Evolutionary conservation across 306 rosid genomes (phyloP).

Genomic region (Medicago ruthenica): DNA sequence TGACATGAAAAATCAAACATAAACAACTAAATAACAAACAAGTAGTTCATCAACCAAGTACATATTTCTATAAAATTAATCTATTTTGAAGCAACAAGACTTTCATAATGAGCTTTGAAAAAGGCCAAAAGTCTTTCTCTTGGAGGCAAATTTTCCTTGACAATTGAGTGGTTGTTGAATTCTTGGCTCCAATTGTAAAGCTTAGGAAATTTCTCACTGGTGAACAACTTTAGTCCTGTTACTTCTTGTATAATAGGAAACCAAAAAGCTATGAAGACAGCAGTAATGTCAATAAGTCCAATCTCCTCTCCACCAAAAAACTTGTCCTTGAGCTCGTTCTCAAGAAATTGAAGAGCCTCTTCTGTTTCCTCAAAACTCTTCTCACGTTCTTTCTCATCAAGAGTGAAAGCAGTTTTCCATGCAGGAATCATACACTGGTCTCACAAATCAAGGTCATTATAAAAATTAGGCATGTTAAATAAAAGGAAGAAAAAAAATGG

Average conservation of each 20-base stretch:
- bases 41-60: not conserved
- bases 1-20: not conserved
- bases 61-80: not conserved
- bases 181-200: not conserved
- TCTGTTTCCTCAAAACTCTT: constrained; percentile 43
- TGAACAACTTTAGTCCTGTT: not conserved
- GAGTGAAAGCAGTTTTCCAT: constrained; percentile 18
- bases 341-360: constrained; percentile 43
- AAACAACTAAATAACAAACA: not conserved
- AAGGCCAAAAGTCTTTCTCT: not conserved
- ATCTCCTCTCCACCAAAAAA: constrained; percentile 63
- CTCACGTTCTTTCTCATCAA: constrained; percentile 41
- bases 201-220: not conserved
- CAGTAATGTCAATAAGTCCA: constrained; percentile 58
- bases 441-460: not conserved
- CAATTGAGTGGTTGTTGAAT: not conserved
- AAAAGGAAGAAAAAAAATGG: no score
- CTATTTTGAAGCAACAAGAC: not conserved
- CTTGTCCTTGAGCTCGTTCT: constrained; percentile 53
- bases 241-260: constrained; percentile 27
- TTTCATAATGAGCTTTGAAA: not conserved
- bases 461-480: not conserved
- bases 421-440: constrained; percentile 27
- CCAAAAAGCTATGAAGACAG: constrained; percentile 46
- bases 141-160: not conserved